Evolutionary conservation across 2,329 filamentous ascomycete species (phyloP).

Genomic region (Stemphylium vesicarium): DNA sequence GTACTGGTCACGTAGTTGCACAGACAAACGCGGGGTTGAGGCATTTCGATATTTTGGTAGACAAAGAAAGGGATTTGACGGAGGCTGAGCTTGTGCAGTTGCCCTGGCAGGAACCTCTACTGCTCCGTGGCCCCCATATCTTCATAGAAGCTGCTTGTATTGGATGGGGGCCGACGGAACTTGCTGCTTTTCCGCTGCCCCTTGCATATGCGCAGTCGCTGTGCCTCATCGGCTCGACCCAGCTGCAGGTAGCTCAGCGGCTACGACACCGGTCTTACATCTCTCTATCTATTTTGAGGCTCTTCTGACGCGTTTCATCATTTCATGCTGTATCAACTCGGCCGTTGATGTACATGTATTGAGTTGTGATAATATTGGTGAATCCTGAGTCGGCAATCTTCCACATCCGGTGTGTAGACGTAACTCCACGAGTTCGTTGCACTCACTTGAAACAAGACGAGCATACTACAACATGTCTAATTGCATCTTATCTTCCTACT

Average conservation of each 20-base stretch:
- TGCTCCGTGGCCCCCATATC: background rate
- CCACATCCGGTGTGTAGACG: too few relatives aligned
- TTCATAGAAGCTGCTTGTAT: background rate
- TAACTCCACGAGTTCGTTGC: too few relatives aligned
- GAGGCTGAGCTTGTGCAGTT: conserved; percentile 6
- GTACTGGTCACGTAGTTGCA: conserved; percentile 5
- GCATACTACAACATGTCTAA: too few relatives aligned
- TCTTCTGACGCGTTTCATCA: too few relatives aligned
- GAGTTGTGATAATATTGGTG: too few relatives aligned
- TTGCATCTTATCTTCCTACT: background rate
- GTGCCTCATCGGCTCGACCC: conserved; percentile 6
- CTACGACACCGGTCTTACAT: background rate
- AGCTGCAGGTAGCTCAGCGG: background rate
- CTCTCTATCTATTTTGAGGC: conserved; percentile 1
- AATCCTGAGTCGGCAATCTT: too few relatives aligned
- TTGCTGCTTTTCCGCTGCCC: background rate
- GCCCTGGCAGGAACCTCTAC: background rate
- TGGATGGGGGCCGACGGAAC: background rate
- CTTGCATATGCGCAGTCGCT: conserved; percentile 13
- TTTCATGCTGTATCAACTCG: background rate
- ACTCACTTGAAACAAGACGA: too few relatives aligned
- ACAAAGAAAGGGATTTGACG: conserved; percentile 7
- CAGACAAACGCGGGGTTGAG: conserved; percentile 1
- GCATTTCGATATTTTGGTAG: conserved; percentile 1
- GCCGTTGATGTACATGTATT: too few relatives aligned